Evolutionary conservation across 2,329 filamentous ascomycete species (phyloP).

Genomic region (Lasiodiplodia theobromae): DNA sequence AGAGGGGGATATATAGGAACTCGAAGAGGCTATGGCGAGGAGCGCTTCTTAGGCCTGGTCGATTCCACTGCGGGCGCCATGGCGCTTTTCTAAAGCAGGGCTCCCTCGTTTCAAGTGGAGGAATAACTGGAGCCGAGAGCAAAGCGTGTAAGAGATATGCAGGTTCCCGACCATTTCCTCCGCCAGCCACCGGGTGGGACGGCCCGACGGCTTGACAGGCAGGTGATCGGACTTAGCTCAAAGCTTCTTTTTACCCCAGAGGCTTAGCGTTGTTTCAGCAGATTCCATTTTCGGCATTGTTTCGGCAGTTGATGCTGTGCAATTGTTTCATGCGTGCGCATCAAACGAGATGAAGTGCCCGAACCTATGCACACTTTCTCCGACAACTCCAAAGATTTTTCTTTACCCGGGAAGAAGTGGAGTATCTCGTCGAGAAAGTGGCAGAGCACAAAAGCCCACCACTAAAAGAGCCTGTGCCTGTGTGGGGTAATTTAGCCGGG

Average conservation of each 20-base stretch:
- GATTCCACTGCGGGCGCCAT: neutral
- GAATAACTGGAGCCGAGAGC: neutral
- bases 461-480: neutral
- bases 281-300: neutral
- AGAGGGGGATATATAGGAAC: neutral
- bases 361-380: neutral
- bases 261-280: neutral
- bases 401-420: neutral
- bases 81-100: neutral
- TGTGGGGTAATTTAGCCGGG: conserved; percentile 12
- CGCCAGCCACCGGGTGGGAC: neutral
- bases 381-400: no score
- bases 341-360: neutral
- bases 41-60: neutral
- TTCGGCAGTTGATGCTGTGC: neutral
- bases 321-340: neutral
- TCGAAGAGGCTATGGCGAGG: neutral
- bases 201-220: neutral
- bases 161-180: neutral
- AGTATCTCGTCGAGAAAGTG: neutral
- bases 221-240: neutral
- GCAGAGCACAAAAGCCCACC: neutral
- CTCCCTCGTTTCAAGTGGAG: conserved; percentile 10
- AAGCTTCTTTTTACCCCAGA: neutral
- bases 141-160: neutral